phyloP scores from a whole-genome alignment of 2,329 filamentous ascomycete genomes.

The Cladosporium sp. region DNA sequence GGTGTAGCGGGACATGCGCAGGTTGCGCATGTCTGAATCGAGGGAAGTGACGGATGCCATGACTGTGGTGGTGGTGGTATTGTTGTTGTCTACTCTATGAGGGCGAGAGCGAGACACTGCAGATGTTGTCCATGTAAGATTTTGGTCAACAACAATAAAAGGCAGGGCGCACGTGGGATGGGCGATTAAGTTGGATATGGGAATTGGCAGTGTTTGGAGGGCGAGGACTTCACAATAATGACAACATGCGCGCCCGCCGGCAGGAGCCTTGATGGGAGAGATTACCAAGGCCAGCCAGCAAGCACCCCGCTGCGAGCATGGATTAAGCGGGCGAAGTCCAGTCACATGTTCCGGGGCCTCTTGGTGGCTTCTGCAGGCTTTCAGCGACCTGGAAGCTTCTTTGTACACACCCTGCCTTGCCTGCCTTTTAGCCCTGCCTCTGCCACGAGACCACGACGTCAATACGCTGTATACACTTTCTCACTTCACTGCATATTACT shows the following conservation, averaged over 20 bases:
- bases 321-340: neutral
- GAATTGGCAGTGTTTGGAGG: slow-evolving; percentile 11
- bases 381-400: slow-evolving; percentile 8
- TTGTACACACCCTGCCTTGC: slow-evolving; percentile 13
- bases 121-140: neutral
- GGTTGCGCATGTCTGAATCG: slow-evolving; percentile 90
- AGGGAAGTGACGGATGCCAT: slow-evolving; percentile 95
- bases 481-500: neutral
- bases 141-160: neutral
- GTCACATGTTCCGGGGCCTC: neutral
- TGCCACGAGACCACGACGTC: neutral
- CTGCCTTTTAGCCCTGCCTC: no score
- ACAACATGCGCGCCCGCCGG: neutral
- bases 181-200: neutral
- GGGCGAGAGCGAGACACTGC: neutral
- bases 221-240: slow-evolving; percentile 1
- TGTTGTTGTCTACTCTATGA: neutral
- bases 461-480: neutral
- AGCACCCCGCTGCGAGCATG: neutral
- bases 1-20: slow-evolving; percentile 92
- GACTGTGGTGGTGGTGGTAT: slow-evolving; percentile 4
- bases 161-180: neutral
- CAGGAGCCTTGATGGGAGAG: neutral
- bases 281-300: neutral
- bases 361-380: slow-evolving; percentile 2